A percentile compares a stretch with the other conserved stretches of the same genome.
phyloP scores from a whole-genome alignment of 805 yeast genomes.

The Komagataella pseudopastoris region DNA sequence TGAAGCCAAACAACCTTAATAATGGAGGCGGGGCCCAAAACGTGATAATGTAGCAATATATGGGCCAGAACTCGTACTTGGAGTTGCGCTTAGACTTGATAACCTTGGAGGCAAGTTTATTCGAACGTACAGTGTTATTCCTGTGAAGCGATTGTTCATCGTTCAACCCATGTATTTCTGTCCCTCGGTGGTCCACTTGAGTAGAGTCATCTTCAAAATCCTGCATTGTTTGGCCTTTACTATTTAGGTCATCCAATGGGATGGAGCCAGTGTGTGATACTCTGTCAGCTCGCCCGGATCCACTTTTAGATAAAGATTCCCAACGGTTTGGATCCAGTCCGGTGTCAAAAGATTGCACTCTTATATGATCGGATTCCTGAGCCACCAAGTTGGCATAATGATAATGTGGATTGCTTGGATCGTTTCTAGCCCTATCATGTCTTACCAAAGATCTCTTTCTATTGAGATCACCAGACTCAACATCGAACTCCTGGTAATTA shows the following conservation, averaged over 20 bases:
- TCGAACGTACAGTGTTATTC: conserved; percentile 8
- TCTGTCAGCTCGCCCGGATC: not conserved
- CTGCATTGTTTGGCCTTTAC: not conserved
- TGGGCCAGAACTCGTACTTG: conserved; percentile 45
- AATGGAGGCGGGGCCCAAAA: conserved; percentile 87
- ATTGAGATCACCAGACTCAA: conserved; percentile 20
- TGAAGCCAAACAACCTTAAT: conserved; percentile 61
- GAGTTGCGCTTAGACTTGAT: conserved; percentile 6
- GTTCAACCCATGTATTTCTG: conserved; percentile 45
- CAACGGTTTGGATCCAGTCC: conserved; percentile 49
- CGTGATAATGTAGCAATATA: conserved; percentile 69
- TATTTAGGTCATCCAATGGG: conserved; percentile 1
- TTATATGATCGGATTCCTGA: conserved; percentile 47
- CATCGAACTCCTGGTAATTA: conserved; percentile 8
- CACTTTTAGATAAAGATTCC: not conserved
- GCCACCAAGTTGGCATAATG: conserved; percentile 67
- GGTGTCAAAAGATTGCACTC: conserved; percentile 54
- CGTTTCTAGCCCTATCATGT: conserved; percentile 55
- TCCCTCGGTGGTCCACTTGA: conserved; percentile 19
- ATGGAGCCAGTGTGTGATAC: not conserved
- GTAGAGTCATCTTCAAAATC: not conserved
- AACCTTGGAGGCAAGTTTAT: conserved; percentile 10
- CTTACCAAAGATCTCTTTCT: conserved; percentile 65
- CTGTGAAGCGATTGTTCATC: conserved; percentile 25
- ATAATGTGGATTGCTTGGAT: conserved; percentile 25